A percentile compares a stretch with the other conserved stretches of the same genome.
phyloP scores from a whole-genome alignment of 176 grass and related monocot species.

The Triticum turgidum region DNA sequence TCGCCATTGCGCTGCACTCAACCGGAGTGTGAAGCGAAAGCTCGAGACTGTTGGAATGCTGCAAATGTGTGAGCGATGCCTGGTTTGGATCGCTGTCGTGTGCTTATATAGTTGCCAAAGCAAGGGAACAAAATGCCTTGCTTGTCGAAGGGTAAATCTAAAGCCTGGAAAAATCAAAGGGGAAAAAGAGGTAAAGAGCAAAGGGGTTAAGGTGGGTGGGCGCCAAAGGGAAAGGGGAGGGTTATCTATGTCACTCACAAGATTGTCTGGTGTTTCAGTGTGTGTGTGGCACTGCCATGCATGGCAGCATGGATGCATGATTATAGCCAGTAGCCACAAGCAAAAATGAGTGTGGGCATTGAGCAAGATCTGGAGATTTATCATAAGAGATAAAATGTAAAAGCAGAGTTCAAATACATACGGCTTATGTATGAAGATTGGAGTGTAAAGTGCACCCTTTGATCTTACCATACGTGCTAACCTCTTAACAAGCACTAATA shows the following conservation, averaged over 20 bases:
- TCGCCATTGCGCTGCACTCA: slow-evolving; percentile 20
- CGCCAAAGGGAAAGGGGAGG: slow-evolving; percentile 47
- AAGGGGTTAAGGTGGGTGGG: slow-evolving; percentile 25
- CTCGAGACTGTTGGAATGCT: background rate
- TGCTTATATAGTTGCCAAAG: slow-evolving; percentile 53
- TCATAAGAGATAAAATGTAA: background rate
- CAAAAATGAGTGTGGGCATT: background rate
- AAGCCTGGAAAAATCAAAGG: slow-evolving; percentile 41
- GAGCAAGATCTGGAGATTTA: slow-evolving; percentile 15
- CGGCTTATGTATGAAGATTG: background rate
- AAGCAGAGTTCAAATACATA: background rate
- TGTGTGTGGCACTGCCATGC: background rate
- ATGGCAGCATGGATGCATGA: background rate
- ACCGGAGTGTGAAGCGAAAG: background rate
- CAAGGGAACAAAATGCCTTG: slow-evolving; percentile 47
- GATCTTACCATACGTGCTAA: background rate
- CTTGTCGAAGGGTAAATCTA: slow-evolving; percentile 52
- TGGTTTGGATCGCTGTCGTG: background rate
- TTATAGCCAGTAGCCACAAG: background rate
- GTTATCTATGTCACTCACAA: background rate
- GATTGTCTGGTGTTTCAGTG: background rate
- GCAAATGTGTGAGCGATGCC: background rate
- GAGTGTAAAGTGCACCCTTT: background rate
- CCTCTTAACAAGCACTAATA: background rate
- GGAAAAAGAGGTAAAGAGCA: slow-evolving; percentile 50